Percentiles rank a stretch among this genome's conserved stretches.
Evolutionary conservation across 75 land plant genomes (phyloP).

Genomic region (Sequoia sempervirens): DNA sequence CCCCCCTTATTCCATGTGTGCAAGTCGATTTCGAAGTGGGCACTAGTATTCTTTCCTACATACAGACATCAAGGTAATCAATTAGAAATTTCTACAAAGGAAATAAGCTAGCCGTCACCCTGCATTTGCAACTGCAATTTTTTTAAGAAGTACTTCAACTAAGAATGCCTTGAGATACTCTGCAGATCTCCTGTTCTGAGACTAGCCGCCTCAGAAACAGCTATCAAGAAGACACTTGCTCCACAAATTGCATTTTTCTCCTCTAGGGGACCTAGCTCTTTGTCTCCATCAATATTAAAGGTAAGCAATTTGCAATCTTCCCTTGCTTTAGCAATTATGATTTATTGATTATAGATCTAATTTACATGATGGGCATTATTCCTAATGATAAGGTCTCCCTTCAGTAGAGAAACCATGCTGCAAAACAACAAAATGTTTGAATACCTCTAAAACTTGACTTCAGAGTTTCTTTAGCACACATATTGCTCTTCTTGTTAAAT

Average conservation of each 20-base stretch:
- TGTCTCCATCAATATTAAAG: slow-evolving; percentile 54
- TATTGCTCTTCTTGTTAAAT: not conserved
- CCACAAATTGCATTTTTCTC: slow-evolving; percentile 62
- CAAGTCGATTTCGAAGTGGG: slow-evolving; percentile 43
- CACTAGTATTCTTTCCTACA: slow-evolving; percentile 42
- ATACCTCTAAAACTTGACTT: not conserved
- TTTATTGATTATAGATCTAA: not conserved
- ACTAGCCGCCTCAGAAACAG: slow-evolving; percentile 35
- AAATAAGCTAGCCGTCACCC: not conserved
- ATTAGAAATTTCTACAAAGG: slow-evolving; percentile 2
- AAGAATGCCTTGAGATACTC: slow-evolving; percentile 8
- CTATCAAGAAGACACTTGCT: slow-evolving; percentile 27
- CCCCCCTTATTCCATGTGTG: slow-evolving; percentile 24
- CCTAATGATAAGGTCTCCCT: not conserved
- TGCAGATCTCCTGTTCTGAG: slow-evolving; percentile 36
- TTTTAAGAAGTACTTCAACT: not conserved
- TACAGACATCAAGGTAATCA: slow-evolving; percentile 43
- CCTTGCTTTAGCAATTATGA: not conserved
- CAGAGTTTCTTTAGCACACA: not conserved
- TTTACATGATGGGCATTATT: not conserved
- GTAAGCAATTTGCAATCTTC: slow-evolving; percentile 15
- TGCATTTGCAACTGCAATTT: slow-evolving; percentile 3
- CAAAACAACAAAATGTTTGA: not conserved
- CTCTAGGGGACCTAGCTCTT: slow-evolving; percentile 62
- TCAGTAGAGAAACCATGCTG: not conserved